Percentiles rank a stretch among this genome's conserved stretches.
phyloP scores from a whole-genome alignment of 1,139 yeast species.

The Geotrichum citri-aurantii region DNA sequence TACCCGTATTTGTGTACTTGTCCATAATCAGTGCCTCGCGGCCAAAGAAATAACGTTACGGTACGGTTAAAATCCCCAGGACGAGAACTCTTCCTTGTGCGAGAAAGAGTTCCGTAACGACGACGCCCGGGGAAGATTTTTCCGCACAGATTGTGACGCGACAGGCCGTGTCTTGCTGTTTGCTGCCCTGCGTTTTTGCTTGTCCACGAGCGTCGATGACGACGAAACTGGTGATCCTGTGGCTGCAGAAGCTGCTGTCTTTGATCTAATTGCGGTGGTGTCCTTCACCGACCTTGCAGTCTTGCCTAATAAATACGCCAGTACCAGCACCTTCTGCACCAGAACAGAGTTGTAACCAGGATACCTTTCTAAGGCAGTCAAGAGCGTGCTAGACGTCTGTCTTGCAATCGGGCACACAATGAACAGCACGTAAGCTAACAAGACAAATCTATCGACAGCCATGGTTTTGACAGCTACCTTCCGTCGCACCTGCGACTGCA shows the following conservation, averaged over 20 bases:
- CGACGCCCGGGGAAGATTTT: background rate
- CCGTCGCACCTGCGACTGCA: background rate
- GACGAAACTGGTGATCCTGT: slow-evolving; percentile 3
- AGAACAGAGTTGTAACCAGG: background rate
- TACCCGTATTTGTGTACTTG: background rate
- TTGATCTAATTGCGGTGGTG: background rate
- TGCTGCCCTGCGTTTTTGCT: background rate
- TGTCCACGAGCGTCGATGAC: slow-evolving; percentile 4
- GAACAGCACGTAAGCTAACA: slow-evolving; percentile 3
- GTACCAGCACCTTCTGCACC: background rate
- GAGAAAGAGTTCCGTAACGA: background rate
- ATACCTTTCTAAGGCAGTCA: background rate
- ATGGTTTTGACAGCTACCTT: background rate
- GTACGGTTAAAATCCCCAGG: background rate
- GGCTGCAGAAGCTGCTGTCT: background rate
- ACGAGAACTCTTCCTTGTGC: background rate
- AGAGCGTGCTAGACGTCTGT: background rate
- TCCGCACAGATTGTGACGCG: background rate
- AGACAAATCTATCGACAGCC: background rate
- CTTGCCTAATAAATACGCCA: background rate
- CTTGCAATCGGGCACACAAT: slow-evolving; percentile 9
- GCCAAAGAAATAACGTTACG: background rate
- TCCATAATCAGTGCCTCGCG: background rate
- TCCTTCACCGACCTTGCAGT: background rate
- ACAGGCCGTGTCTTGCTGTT: background rate